A percentile compares a stretch with the other conserved stretches of the same genome.
These are phyloP conservation scores for Karstenula rhodostoma DNA, from an alignment of 2,329 filamentous ascomycete species.

Conservation along the genomic window DNA sequence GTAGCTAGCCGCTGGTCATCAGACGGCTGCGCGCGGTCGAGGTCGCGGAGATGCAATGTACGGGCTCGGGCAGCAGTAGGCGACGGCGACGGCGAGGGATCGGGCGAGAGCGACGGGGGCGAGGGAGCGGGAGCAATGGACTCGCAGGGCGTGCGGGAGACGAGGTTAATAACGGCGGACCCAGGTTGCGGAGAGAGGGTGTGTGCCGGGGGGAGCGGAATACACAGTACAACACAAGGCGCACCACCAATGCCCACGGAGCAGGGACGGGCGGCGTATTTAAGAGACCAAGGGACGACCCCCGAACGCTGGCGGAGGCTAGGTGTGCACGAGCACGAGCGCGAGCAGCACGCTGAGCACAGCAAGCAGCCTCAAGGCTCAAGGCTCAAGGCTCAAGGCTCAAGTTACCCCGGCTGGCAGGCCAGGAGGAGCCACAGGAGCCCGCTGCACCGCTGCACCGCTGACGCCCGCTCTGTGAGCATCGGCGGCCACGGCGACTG, in stretches of 20 bases:
- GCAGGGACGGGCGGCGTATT: slow-evolving; percentile 35
- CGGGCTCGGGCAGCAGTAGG: slow-evolving; percentile 3
- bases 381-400: too few species aligned
- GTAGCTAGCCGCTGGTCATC: slow-evolving; percentile 29
- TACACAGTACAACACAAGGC: slow-evolving; percentile 23
- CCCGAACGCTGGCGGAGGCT: slow-evolving; percentile 12
- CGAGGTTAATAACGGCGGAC: slow-evolving; percentile 30
- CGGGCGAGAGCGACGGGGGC: not conserved
- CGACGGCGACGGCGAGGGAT: not conserved
- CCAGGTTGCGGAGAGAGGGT: slow-evolving; percentile 21
- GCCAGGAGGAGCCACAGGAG: slow-evolving; percentile 5
- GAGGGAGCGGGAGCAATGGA: slow-evolving; percentile 13
- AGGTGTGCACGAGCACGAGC: slow-evolving; percentile 21
- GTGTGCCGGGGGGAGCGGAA: slow-evolving; percentile 26
- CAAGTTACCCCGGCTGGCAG: not conserved
- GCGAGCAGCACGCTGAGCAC: slow-evolving; percentile 18
- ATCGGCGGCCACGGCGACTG: slow-evolving; percentile 11
- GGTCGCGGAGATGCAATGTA: not conserved
- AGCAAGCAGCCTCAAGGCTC: slow-evolving; percentile 1
- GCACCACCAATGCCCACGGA: slow-evolving; percentile 17
- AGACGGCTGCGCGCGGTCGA: slow-evolving; percentile 18
- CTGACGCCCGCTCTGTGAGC: not conserved
- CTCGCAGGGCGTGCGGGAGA: slow-evolving; percentile 19
- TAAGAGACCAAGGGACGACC: slow-evolving; percentile 25
- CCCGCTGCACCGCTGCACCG: not conserved